These are phyloP conservation scores for Aspergillus ustus DNA, from an alignment of 2,329 filamentous ascomycete genomes.

Conservation along the genomic window DNA sequence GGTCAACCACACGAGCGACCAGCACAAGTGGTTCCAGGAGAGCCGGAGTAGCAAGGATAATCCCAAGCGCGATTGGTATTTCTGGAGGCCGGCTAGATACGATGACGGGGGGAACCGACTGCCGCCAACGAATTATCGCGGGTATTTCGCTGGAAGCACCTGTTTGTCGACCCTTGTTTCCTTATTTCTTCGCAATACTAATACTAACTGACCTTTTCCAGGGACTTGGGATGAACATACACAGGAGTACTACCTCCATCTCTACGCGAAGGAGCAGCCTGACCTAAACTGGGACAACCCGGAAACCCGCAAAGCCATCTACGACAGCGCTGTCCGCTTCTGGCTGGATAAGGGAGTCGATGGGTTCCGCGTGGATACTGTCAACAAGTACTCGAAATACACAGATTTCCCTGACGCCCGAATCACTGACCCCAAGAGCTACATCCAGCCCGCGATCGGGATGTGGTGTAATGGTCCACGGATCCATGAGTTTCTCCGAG, in stretches of 20 bases:
- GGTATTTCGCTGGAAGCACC: slow-evolving; percentile 48
- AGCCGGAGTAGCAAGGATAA: slow-evolving; percentile 60
- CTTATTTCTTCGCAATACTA: not conserved
- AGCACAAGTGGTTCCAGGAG: slow-evolving; percentile 73
- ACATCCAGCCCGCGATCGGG: slow-evolving; percentile 57
- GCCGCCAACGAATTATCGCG: slow-evolving; percentile 72
- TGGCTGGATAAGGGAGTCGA: slow-evolving; percentile 76
- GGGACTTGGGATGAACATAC: slow-evolving; percentile 46
- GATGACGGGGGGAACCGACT: slow-evolving; percentile 61
- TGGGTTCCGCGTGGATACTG: slow-evolving; percentile 73
- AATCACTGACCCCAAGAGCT: slow-evolving; percentile 46
- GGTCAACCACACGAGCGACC: slow-evolving; percentile 74
- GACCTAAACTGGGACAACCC: slow-evolving; percentile 85
- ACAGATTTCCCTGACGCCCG: slow-evolving; percentile 54
- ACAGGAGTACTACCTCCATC: slow-evolving; percentile 74
- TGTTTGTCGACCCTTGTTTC: slow-evolving; percentile 42
- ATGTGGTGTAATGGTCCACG: slow-evolving; percentile 70
- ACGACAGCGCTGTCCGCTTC: slow-evolving; percentile 72
- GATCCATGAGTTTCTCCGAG: slow-evolving; percentile 70
- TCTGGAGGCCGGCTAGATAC: slow-evolving; percentile 56
- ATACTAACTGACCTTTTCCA: no score
- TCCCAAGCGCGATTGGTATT: slow-evolving; percentile 72
- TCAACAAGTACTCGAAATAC: slow-evolving; percentile 72
- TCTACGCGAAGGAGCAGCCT: slow-evolving; percentile 75
- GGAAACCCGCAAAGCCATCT: slow-evolving; percentile 68